These are phyloP conservation scores for Monosporascus sp. DNA, from an alignment of 2,329 filamentous ascomycete genomes.

Conservation along the genomic window DNA sequence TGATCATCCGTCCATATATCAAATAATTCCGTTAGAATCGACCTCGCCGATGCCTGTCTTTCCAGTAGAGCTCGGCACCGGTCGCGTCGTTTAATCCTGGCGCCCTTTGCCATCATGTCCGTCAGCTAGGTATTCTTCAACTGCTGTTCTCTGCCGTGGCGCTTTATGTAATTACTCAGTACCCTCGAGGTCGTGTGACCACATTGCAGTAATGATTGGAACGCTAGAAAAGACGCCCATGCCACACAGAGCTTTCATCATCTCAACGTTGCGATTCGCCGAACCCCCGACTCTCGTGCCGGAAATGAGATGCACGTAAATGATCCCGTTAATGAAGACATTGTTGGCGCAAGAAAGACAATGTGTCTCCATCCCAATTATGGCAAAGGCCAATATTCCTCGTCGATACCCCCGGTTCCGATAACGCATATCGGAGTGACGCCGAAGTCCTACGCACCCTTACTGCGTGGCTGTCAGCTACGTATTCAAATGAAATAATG, in stretches of 20 bases:
- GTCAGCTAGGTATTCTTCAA: slow-evolving; percentile 1
- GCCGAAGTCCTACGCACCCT: slow-evolving; percentile 6
- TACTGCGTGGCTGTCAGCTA: slow-evolving; percentile 1
- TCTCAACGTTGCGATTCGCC: slow-evolving; percentile 2
- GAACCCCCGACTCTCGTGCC: slow-evolving; percentile 3
- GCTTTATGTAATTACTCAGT: not conserved
- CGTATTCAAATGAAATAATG: not conserved
- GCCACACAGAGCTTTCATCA: slow-evolving; percentile 5
- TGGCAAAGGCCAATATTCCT: not conserved
- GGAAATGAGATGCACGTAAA: slow-evolving; percentile 6
- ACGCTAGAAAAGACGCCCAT: slow-evolving; percentile 1
- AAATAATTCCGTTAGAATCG: not conserved
- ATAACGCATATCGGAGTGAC: slow-evolving; percentile 4
- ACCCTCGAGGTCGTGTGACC: not conserved
- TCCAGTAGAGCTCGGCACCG: not conserved
- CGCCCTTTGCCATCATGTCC: slow-evolving; percentile 1
- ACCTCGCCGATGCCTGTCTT: not conserved
- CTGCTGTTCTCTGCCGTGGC: slow-evolving; percentile 2
- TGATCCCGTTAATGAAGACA: slow-evolving; percentile 3
- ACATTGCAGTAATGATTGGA: slow-evolving; percentile 2
- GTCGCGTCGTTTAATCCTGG: not conserved
- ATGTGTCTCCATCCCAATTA: not conserved
- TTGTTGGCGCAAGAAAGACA: slow-evolving; percentile 6
- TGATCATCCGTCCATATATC: slow-evolving; percentile 1
- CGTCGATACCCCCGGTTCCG: slow-evolving; percentile 12